Evolutionary conservation across 768 basidiomycete species (phyloP).

Genomic region (Hortiboletus campestris): DNA sequence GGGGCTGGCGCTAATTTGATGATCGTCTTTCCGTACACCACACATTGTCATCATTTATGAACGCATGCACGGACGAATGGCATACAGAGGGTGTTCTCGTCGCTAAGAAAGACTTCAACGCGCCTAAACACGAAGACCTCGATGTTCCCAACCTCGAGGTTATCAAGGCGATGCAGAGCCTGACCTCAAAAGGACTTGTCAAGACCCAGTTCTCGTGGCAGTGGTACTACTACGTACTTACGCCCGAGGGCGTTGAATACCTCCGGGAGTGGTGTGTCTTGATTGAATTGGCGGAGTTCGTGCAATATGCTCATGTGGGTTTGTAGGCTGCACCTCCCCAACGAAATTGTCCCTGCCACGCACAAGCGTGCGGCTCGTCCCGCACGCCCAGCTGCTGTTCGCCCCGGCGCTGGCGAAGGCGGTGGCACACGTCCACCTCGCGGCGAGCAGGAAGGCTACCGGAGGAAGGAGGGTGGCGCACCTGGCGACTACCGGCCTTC

Average conservation of each 20-base stretch:
- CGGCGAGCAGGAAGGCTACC: conserved; percentile 86
- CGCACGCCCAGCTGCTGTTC: conserved; percentile 74
- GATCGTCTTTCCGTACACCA: neutral
- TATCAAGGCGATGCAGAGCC: conserved; percentile 69
- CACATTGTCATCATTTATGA: neutral
- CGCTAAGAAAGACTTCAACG: conserved; percentile 99
- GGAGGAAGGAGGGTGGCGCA: conserved; percentile 82
- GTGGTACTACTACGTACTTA: conserved; percentile 97
- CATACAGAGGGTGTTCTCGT: conserved; percentile 92
- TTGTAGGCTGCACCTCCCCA: conserved; percentile 84
- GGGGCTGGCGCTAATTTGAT: neutral
- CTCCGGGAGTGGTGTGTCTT: conserved; percentile 77
- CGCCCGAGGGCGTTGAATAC: conserved; percentile 95
- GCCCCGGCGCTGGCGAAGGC: conserved; percentile 69
- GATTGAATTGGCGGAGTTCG: neutral
- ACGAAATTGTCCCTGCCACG: conserved; percentile 94
- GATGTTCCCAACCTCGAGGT: conserved; percentile 69
- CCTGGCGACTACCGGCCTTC: conserved; percentile 87
- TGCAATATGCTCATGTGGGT: neutral
- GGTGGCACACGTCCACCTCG: conserved; percentile 87
- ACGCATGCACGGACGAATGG: neutral
- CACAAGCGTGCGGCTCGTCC: conserved; percentile 96
- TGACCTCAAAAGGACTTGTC: conserved; percentile 78
- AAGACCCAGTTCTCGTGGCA: conserved; percentile 99
- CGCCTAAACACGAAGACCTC: conserved; percentile 92